Evolutionary conservation across 2,329 filamentous ascomycete species (phyloP).

Genomic region (Aspergillus brasiliensis): DNA sequence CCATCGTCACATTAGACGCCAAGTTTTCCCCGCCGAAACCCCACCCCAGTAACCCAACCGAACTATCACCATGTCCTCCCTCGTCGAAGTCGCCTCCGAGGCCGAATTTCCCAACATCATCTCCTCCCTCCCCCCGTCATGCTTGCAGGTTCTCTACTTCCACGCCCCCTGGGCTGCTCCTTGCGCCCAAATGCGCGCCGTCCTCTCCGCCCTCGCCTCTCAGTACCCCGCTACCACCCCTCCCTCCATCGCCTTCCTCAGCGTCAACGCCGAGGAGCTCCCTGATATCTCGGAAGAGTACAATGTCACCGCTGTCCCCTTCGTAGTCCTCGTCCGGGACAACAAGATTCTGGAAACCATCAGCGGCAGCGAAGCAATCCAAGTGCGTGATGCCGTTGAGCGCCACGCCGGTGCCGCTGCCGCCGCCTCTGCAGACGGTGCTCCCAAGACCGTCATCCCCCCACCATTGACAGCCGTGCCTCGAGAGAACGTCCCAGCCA

Average conservation of each 20-base stretch:
- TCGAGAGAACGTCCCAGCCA: conserved; percentile 34
- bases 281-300: conserved; percentile 89
- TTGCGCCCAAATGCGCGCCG: conserved; percentile 88
- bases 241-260: conserved; percentile 75
- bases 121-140: conserved; percentile 65
- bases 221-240: conserved; percentile 75
- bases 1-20: background rate
- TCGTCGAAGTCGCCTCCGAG: conserved; percentile 75
- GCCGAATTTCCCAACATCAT: conserved; percentile 72
- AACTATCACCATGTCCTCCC: conserved; percentile 64
- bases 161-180: conserved; percentile 96
- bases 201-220: conserved; percentile 80
- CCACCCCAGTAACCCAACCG: conserved; percentile 2
- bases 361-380: conserved; percentile 84
- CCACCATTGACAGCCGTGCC: conserved; percentile 44
- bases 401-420: conserved; percentile 63
- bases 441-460: conserved; percentile 40
- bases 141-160: conserved; percentile 87
- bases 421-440: conserved; percentile 28
- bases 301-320: conserved; percentile 92
- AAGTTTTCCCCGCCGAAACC: conserved; percentile 1
- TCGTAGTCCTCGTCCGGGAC: conserved; percentile 78
- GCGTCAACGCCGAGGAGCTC: conserved; percentile 91
- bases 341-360: conserved; percentile 79
- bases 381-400: conserved; percentile 84